These are phyloP conservation scores for Neohortaea acidophila DNA, from an alignment of 495 filamentous ascomycete genomes.

Conservation along the genomic window DNA sequence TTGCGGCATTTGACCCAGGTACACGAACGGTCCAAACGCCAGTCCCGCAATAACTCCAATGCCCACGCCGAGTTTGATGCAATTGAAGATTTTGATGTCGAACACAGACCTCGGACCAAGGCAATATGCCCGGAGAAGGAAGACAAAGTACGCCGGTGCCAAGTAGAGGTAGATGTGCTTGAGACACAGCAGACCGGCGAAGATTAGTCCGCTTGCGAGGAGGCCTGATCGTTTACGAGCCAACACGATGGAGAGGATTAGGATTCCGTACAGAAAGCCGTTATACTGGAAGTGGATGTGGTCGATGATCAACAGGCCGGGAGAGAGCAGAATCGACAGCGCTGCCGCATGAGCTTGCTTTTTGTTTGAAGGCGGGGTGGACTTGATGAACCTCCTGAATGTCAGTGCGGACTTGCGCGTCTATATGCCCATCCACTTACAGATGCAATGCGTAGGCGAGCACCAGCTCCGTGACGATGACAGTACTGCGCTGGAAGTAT, in stretches of 20 bases:
- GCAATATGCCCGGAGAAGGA: constrained; percentile 73
- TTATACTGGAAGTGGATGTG: constrained; percentile 99
- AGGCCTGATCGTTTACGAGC: constrained; percentile 63
- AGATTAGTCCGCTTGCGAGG: constrained; percentile 62
- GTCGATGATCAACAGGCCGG: constrained; percentile 89
- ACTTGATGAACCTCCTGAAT: constrained; percentile 34
- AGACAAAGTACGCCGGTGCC: constrained; percentile 91
- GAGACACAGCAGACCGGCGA: constrained; percentile 73
- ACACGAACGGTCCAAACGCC: constrained; percentile 83
- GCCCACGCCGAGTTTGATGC: constrained; percentile 61
- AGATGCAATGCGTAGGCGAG: constrained; percentile 70
- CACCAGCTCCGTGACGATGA: constrained; percentile 74
- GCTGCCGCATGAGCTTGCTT: constrained; percentile 76
- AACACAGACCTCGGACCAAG: constrained; percentile 65
- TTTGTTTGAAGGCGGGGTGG: constrained; percentile 45
- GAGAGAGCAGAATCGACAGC: constrained; percentile 78
- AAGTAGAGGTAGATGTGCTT: constrained; percentile 99
- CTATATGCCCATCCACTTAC: constrained; percentile 28
- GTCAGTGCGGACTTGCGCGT: constrained; percentile 2
- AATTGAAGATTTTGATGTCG: constrained; percentile 59
- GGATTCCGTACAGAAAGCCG: constrained; percentile 81
- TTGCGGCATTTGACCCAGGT: constrained; percentile 78
- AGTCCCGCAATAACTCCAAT: constrained; percentile 56
- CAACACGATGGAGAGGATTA: constrained; percentile 70
- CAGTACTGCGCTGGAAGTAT: constrained; percentile 79